A percentile compares a stretch with the other conserved stretches of the same genome.
These are phyloP conservation scores for Ceratocystis variospora DNA, from an alignment of 2,329 filamentous ascomycete species.

Conservation along the genomic window DNA sequence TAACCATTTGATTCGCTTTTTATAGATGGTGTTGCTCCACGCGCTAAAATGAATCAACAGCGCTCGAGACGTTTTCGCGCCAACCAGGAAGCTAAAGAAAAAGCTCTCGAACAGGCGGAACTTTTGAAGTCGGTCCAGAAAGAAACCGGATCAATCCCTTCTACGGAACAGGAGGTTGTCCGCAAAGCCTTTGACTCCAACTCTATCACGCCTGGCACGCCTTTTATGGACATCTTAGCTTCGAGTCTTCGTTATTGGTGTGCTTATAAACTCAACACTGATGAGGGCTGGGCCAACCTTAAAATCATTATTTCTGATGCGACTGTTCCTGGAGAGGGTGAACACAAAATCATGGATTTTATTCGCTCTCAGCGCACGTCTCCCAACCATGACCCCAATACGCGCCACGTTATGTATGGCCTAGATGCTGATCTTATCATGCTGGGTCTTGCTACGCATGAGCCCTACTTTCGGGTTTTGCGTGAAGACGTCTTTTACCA, in stretches of 20 bases:
- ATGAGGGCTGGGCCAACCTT: slow-evolving; percentile 86
- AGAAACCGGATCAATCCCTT: slow-evolving; percentile 46
- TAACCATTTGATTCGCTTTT: slow-evolving; percentile 12
- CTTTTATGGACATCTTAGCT: slow-evolving; percentile 95
- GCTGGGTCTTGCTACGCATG: slow-evolving; percentile 91
- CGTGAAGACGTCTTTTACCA: slow-evolving; percentile 95
- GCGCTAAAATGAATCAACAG: slow-evolving; percentile 99
- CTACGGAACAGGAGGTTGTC: slow-evolving; percentile 37
- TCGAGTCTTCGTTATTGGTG: slow-evolving; percentile 89
- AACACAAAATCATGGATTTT: slow-evolving; percentile 99
- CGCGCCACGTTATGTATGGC: slow-evolving; percentile 93
- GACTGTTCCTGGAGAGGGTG: slow-evolving; percentile 91
- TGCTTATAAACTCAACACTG: slow-evolving; percentile 92
- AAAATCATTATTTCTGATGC: slow-evolving; percentile 99
- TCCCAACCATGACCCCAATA: slow-evolving; percentile 88
- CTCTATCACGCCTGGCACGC: slow-evolving; percentile 85
- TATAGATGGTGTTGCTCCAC: slow-evolving; percentile 83
- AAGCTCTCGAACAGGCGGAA: slow-evolving; percentile 80
- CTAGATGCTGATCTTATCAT: slow-evolving; percentile 97
- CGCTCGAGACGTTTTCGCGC: slow-evolving; percentile 89
- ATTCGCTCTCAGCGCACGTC: slow-evolving; percentile 84
- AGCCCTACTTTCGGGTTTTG: slow-evolving; percentile 89
- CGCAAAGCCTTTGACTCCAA: slow-evolving; percentile 89
- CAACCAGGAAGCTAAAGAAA: slow-evolving; percentile 86
- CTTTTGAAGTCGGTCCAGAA: slow-evolving; percentile 72